A percentile compares a stretch with the other conserved stretches of the same genome.
Evolutionary conservation across 2,329 filamentous ascomycete species (phyloP).

Genomic region (Coniochaeta prunicola): DNA sequence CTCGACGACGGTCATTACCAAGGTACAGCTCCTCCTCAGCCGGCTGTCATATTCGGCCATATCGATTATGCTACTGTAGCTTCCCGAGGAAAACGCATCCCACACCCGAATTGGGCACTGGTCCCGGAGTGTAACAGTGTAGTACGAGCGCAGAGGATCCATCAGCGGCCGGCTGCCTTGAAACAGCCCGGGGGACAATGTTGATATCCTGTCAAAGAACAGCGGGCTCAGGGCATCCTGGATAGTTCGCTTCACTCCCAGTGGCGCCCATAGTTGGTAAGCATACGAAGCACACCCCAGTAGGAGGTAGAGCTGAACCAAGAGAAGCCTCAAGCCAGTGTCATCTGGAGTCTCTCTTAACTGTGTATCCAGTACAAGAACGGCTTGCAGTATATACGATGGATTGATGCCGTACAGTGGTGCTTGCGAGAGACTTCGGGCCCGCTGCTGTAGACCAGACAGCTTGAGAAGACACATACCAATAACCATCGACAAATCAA

Average conservation of each 20-base stretch:
- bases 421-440: slow-evolving; percentile 5
- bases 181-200: slow-evolving; percentile 38
- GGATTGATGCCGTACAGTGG: slow-evolving; percentile 17
- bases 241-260: slow-evolving; percentile 50
- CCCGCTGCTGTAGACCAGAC: slow-evolving; percentile 14
- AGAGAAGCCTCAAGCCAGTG: slow-evolving; percentile 37
- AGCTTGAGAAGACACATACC: slow-evolving; percentile 21
- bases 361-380: slow-evolving; percentile 42
- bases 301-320: slow-evolving; percentile 43
- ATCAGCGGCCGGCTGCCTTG: slow-evolving; percentile 27
- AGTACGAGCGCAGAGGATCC: slow-evolving; percentile 38
- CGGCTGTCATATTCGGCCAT: slow-evolving; percentile 36
- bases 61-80: slow-evolving; percentile 42
- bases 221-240: slow-evolving; percentile 48
- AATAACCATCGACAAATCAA: slow-evolving; percentile 24
- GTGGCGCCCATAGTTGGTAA: slow-evolving; percentile 38
- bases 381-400: slow-evolving; percentile 36
- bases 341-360: slow-evolving; percentile 36
- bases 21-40: slow-evolving; percentile 41
- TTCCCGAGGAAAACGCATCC: slow-evolving; percentile 42
- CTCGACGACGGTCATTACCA: slow-evolving; percentile 45
- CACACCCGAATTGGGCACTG: slow-evolving; percentile 32
- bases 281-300: slow-evolving; percentile 42
- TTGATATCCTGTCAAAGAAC: slow-evolving; percentile 48
- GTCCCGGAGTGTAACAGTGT: slow-evolving; percentile 30